Evolutionary conservation across 192 early-diverging fungal species (phyloP).

Genomic region (Chytriomyces sp.): DNA sequence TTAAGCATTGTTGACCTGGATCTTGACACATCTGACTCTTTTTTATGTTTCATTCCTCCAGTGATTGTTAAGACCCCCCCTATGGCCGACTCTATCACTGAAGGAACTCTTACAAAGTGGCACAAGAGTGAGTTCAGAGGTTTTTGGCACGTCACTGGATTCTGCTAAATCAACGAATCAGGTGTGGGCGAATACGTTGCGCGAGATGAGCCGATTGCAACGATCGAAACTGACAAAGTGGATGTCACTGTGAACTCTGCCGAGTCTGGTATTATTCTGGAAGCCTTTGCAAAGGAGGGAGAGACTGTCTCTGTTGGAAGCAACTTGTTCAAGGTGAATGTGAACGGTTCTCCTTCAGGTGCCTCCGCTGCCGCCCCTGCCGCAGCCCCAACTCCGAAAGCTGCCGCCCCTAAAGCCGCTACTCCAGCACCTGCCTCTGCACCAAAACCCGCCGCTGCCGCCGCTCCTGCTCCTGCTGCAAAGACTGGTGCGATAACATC

Average conservation of each 20-base stretch:
- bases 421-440: slow-evolving; percentile 42
- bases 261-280: slow-evolving; percentile 84
- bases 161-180: slow-evolving; percentile 34
- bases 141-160: slow-evolving; percentile 1
- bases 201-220: slow-evolving; percentile 93
- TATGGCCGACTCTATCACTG: slow-evolving; percentile 98
- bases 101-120: slow-evolving; percentile 96
- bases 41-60: not conserved
- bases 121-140: slow-evolving; percentile 77
- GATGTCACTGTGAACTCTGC: slow-evolving; percentile 97
- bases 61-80: slow-evolving; percentile 88
- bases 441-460: slow-evolving; percentile 47
- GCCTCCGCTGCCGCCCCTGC: slow-evolving; percentile 35
- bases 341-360: slow-evolving; percentile 63
- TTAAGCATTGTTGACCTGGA: not conserved
- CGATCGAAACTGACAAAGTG: slow-evolving; percentile 99
- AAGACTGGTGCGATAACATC: slow-evolving; percentile 6
- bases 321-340: slow-evolving; percentile 83
- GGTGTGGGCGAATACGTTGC: slow-evolving; percentile 94
- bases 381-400: slow-evolving; percentile 45
- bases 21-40: too few relatives aligned
- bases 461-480: slow-evolving; percentile 45
- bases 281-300: slow-evolving; percentile 81
- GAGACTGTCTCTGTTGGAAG: slow-evolving; percentile 87
- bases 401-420: slow-evolving; percentile 53